phyloP scores from a whole-genome alignment of 257 asterid species.

The Nicotiana sylvestris region DNA sequence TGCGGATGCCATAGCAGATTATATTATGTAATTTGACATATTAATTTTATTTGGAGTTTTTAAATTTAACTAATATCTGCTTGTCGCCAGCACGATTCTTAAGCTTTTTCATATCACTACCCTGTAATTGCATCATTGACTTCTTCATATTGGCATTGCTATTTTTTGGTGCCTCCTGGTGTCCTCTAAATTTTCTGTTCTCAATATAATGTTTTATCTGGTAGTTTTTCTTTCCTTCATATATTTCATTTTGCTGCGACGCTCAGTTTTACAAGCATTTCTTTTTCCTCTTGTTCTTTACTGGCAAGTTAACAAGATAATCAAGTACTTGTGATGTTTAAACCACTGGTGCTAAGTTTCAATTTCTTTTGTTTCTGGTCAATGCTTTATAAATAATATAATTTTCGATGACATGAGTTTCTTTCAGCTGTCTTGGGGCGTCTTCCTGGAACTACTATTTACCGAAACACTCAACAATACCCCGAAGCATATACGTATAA shows the following conservation, averaged over 20 bases:
- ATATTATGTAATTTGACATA: too few relatives aligned
- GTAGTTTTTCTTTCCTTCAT: neutral
- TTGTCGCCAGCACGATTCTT: neutral
- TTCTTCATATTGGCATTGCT: neutral
- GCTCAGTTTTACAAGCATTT: neutral
- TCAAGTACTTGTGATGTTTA: neutral
- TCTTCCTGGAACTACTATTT: conserved; percentile 93
- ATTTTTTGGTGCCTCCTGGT: neutral
- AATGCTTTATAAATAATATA: neutral
- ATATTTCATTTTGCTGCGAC: neutral
- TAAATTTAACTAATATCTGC: neutral
- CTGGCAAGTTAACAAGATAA: neutral
- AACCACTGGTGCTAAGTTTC: neutral
- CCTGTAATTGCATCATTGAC: conserved; percentile 5
- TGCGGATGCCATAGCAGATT: too few relatives aligned
- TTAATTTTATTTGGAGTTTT: too few relatives aligned
- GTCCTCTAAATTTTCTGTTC: neutral
- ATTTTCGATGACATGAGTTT: conserved; percentile 11
- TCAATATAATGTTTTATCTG: neutral
- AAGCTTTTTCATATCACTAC: neutral
- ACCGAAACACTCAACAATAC: conserved; percentile 84
- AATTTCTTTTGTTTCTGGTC: neutral
- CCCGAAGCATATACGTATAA: conserved; percentile 96
- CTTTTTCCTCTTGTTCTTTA: neutral
- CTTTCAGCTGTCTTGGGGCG: conserved; percentile 92